Base-by-base conservation (phyloP, 2,329 filamentous ascomycete genomes). In the Microdochium trichocladiopsis region DNA sequence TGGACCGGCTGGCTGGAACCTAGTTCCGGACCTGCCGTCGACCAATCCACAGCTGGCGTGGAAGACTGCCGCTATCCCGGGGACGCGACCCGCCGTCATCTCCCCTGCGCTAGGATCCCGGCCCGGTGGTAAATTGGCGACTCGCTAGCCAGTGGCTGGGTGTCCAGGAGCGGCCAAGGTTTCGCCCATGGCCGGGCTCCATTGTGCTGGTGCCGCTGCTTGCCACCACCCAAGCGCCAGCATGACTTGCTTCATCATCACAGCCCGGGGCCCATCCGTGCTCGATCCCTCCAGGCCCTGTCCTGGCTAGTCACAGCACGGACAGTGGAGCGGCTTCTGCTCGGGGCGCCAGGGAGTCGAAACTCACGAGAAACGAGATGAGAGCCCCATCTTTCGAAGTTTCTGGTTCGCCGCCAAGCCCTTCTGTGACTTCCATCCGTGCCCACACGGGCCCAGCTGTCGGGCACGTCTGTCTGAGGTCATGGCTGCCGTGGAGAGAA, bases 351-450 rank as follows among this genome's bases (percentile, higher is more conserved):
- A 45, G 41, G 41, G 41, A 45, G 41, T 45, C 41, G 41, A 45
- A 45, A 45, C 41, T 45, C 41, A 45, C 41, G 41, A 45, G 41
- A 14, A 45, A 45, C 41, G 41, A 45, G 41, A 45, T 45, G 41
- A 45, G 21, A 12, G 41, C 21, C 41, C 41, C 41, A 45, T 45
- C 41, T 45, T 45, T 45, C 41, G 41, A 45, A 45, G 41, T 23
- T 45, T 45, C 41, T 45, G n/a, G 41, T 18, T 23, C 41, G 41
- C 18, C 41, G 41, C 41, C 41, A 45, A 45, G 41, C 5, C 41
- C 41, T 45, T 45, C 41, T 45, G 21, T 18, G 41, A 45, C 41
- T 23, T 45, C 41, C n/a, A 12, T 45, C 41, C 41, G 18, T 45
- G 41, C 41, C 18, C 41, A 22, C 41, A 3, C 21, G 41, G 41